Base-by-base conservation (phyloP, 1,139 yeast species). In the Blastobotrys apis region DNA sequence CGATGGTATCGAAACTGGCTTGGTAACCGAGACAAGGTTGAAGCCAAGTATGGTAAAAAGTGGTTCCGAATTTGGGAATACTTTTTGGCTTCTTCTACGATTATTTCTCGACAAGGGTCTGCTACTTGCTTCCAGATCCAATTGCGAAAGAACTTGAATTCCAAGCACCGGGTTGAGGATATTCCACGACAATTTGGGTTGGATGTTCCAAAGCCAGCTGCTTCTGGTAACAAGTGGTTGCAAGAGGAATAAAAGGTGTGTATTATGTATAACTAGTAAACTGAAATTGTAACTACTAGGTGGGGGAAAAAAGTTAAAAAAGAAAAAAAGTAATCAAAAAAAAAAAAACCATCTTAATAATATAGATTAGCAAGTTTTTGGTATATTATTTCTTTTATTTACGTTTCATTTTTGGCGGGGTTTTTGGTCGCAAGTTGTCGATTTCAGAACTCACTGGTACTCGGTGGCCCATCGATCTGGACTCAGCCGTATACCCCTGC, bases 1-100 rank as follows among this genome's bases (percentile, higher is more conserved):
- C 80, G 82, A 71, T 87, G 96, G 97, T 88, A 88, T 78, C 74
- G 94, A 67, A 88, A 87, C 78, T 87, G 97, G 97, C 65, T 84
- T 58, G 83, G 82, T 51, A 87, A 87, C 79, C 78, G 77, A 69
- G 92, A 85, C 44, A 73, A 78, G 63, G 87, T 78, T 51, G 73
- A 81, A 49, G 76, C 78, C 72, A 85, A 84, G 71, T 87, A 88
- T 61, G 97, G 97, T 57, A 69, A 76, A 57, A 82, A 81, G 71
- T 87, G 96, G 96, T 88, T 73, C 71, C 81, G 95, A 69, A 86
- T 87, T 67, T 87, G 96, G 96, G 95, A 86, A 69, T 86, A 68
- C 73, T 87, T 87, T 72, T 78, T 87, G 63, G 86, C 95, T 52
- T 76, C 76, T 46, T 83, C 95, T 20, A 78, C 84, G 48, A 83